Base-by-base conservation (phyloP, 2,329 filamentous ascomycete genomes). In the Madurella fahalii region DNA sequence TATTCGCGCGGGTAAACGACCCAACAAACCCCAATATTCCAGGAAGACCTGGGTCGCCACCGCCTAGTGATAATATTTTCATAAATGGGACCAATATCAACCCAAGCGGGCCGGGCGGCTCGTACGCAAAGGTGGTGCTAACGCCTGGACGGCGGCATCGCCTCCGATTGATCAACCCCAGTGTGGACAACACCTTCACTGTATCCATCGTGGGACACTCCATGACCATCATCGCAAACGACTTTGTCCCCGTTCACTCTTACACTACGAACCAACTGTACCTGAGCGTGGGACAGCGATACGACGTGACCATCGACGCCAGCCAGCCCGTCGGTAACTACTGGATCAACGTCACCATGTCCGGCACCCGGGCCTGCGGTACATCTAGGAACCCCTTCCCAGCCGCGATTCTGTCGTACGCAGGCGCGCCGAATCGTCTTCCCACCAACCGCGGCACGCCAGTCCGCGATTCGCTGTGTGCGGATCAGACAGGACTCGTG, bases 171-270 rank as follows among this genome's bases (percentile, higher is more conserved):
- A 69, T 78, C 62, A 80, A 79, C 62, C 69, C 68, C 9, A 72
- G 69, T 15, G 67, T 74, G 4, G 72, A 75, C 54, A 70, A 69
- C 32, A 71, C 72, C 53, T 74, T 77, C 58, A 66, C 63, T 58
- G 74, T 70, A 66, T 69, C 57, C 39, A 75, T 82, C 53, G 78
- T 81, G 60, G 68, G 69, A 9, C 77, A 81, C 61, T 68, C 67
- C 4, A 61, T 80, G 55, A 74, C 68, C 0, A 74, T 81, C 40
- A 74, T 80, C 42, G 70, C 74, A 4, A 71, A 69, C 54, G 78
- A 80, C 59, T 75, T 77, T 40, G 74, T 79, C 1, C 69, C 74
- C 0, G 66, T 79, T 51, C 61, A 71, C 50, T 79, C 79, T 1
- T 82, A 79, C 60, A 68, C 68, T 1, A 75, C 75, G 0, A 65